Conservation (phyloP, 176 grass and related monocot genomes). For the Oryza officinalis region DNA sequence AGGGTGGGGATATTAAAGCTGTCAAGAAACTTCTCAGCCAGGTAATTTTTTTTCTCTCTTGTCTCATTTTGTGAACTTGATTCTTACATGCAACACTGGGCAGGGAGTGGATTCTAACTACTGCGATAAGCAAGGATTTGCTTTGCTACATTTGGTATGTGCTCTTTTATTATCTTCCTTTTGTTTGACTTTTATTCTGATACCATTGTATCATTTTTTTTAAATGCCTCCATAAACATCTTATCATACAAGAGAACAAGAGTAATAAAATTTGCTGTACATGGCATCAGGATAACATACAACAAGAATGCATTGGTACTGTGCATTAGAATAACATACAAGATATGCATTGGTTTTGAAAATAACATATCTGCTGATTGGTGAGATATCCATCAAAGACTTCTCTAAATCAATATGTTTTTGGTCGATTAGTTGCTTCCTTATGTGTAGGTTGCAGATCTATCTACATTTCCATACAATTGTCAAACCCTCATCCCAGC, state of each 20-base stretch:
- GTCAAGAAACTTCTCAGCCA: conserved; percentile 88
- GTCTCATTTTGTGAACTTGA: conserved; percentile 24
- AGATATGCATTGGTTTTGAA: neutral
- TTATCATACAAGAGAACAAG: neutral
- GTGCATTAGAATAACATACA: neutral
- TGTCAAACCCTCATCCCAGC: conserved; percentile 4
- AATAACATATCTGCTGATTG: neutral
- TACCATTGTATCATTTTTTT: neutral
- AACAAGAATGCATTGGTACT: neutral
- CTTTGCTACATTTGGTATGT: conserved; percentile 96
- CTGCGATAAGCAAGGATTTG: conserved; percentile 89
- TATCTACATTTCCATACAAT: neutral
- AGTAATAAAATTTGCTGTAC: neutral
- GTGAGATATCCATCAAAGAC: neutral
- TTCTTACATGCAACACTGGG: conserved; percentile 38
- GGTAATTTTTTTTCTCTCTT: conserved; percentile 47
- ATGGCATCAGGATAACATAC: neutral
- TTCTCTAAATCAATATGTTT: neutral
- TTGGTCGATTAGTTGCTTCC: conserved; percentile 22
- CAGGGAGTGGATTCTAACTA: conserved; percentile 98
- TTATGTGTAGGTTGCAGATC: neutral
- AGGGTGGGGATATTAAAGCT: conserved; percentile 66
- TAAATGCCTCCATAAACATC: neutral
- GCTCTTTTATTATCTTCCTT: neutral
- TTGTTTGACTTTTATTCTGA: conserved; percentile 30